These are phyloP conservation scores for Nicotiana benthamiana DNA, from an alignment of 257 asterid genomes.

Conservation along the genomic window DNA sequence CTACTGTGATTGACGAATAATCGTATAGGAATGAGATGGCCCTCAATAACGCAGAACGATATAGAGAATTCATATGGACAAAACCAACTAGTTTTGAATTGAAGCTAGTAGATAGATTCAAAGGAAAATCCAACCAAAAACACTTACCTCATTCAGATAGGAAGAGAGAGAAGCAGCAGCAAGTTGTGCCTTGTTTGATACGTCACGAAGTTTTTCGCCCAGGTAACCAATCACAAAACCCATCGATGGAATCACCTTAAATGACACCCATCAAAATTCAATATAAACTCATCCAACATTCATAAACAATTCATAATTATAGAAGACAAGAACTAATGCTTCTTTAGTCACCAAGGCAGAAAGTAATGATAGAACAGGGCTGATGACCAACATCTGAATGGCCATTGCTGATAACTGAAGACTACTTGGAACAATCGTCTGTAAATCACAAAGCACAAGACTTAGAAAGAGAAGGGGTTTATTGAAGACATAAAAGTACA, in stretches of 20 bases:
- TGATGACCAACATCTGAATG: conserved; percentile 66
- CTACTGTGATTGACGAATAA: not conserved
- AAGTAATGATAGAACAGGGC: conserved; percentile 61
- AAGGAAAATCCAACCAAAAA: not conserved
- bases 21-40: not conserved
- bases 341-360: conserved; percentile 61
- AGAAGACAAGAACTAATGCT: not conserved
- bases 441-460: not conserved
- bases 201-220: conserved; percentile 71
- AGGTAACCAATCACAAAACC: conserved; percentile 56
- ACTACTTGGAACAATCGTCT: conserved; percentile 68
- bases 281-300: not conserved
- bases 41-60: not conserved
- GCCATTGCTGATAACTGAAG: conserved; percentile 83
- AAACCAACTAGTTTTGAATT: not conserved
- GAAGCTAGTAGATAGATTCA: not conserved
- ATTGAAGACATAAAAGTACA: not conserved
- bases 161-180: conserved; percentile 71
- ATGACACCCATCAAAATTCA: conserved; percentile 11
- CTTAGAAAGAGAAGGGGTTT: not conserved
- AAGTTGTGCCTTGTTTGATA: conserved; percentile 64
- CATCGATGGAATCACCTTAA: conserved; percentile 68
- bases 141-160: conserved; percentile 71
- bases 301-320: not conserved
- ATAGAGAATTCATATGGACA: not conserved